Base-by-base conservation (phyloP, 345 rosid species). In the Hibiscus mutabilis region DNA sequence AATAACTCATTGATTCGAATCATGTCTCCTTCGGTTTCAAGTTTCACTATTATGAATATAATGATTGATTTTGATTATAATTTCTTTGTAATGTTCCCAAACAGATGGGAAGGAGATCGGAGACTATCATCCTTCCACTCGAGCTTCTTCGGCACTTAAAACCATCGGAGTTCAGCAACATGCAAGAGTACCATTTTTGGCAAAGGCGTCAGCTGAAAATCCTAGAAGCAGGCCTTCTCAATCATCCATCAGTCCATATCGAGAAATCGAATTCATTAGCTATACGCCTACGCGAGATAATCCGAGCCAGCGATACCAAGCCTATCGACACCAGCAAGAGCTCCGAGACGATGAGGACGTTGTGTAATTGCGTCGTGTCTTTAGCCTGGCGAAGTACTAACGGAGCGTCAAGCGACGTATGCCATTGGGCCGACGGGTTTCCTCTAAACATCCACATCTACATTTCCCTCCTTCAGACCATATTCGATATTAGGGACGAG, bases 381-480 rank as follows among this genome's bases (percentile, higher is more conserved):
- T 70, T 94, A 44, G 78, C 95, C 1, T 91, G 97, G 93, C 77
- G 97, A 37, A 83, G 89, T 69, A 27, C 81, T 56, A 83, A 82
- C 1, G 91, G 93, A 25, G 71, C 82, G 25, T 83, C 94, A 0
- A 75, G 88, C 3, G 91, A 88, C 61, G 84, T 87, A 13, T 94
- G 96, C 44, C 97, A 94, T 40, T 94, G 98, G 98, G 96, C 97
- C 2, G 97, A 94, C 42, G 97, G 97, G 2, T 94, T 79, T 73
- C 98, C 98, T 21, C 84, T 94, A 66, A 94, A 90, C 69, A 75
- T 94, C 2, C 89, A 88, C 80, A 75, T 91, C 9, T 94, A 94
- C 60, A 73, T 79, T 15, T 73, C 85, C 0, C 79, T 94, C 51
- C 86, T 94, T 25, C 90, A 83, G 51, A 79, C 97, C 6, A 80